Evolutionary conservation across 768 basidiomycete species (phyloP).

Genomic region (Leccinum fibrillosum): DNA sequence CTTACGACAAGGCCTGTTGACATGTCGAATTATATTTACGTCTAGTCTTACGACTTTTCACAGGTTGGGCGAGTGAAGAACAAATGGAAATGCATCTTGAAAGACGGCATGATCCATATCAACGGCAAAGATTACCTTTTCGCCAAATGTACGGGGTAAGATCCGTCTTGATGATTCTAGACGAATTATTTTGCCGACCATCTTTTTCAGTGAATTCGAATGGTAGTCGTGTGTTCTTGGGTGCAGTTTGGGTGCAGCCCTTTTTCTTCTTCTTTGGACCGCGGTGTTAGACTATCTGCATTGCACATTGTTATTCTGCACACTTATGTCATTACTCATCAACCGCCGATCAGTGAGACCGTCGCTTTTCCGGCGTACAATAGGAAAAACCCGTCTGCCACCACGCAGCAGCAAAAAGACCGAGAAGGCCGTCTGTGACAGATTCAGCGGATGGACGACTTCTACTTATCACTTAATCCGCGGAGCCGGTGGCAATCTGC

Average conservation of each 20-base stretch:
- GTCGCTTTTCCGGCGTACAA: constrained; percentile 21
- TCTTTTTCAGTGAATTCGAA: constrained; percentile 39
- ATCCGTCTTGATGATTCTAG: constrained; percentile 3
- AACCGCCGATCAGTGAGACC: constrained; percentile 10
- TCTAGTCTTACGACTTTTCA: not conserved
- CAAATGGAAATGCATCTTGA: constrained; percentile 98
- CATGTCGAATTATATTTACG: not conserved
- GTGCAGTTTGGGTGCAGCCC: not conserved
- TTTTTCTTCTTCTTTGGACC: constrained; percentile 1
- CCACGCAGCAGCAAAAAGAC: constrained; percentile 2
- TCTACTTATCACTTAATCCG: not conserved
- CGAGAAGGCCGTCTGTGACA: not conserved
- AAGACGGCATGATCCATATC: constrained; percentile 96
- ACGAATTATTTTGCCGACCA: not conserved
- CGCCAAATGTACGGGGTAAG: constrained; percentile 93
- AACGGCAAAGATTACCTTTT: constrained; percentile 98
- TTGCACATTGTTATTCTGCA: constrained; percentile 20
- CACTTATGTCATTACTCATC: constrained; percentile 21
- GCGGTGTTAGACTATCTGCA: constrained; percentile 21
- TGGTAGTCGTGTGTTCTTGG: constrained; percentile 31
- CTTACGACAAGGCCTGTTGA: constrained; percentile 86
- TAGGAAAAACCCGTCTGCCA: constrained; percentile 14
- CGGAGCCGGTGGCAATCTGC: not conserved
- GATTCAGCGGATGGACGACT: not conserved
- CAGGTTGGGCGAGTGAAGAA: constrained; percentile 99